Conservation (phyloP, 2,329 filamentous ascomycete genomes). For the Fonsecaea multimorphosa region DNA sequence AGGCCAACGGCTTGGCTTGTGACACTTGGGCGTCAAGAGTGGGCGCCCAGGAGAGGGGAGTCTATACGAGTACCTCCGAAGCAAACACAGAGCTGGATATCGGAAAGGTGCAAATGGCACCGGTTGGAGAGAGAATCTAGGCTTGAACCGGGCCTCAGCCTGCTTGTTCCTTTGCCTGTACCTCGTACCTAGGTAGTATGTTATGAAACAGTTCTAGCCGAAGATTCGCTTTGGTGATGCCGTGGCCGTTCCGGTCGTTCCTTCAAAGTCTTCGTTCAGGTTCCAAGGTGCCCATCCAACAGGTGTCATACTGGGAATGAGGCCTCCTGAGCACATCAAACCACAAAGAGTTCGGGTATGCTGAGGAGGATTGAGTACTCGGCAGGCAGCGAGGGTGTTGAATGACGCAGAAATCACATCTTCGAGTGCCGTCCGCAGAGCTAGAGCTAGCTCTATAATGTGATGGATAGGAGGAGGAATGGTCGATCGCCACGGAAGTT, state of each 20-base stretch:
- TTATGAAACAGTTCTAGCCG: slow-evolving; percentile 5
- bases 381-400: neutral
- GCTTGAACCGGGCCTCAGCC: slow-evolving; percentile 15
- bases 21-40: neutral
- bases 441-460: neutral
- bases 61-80: neutral
- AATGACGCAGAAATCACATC: slow-evolving; percentile 4
- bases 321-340: neutral
- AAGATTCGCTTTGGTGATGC: neutral
- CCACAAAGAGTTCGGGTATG: neutral
- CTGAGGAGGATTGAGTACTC: neutral
- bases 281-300: neutral
- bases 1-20: neutral
- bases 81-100: neutral
- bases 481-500: neutral
- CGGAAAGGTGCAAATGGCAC: slow-evolving; percentile 6
- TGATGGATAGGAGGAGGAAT: neutral
- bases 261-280: neutral
- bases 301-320: neutral
- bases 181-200: too few relatives aligned
- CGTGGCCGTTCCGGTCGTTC: neutral
- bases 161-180: neutral
- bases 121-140: slow-evolving; percentile 5
- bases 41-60: neutral
- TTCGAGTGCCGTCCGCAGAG: neutral